Evolutionary conservation across 2,329 filamentous ascomycete species (phyloP).

Genomic region (Fusarium longipes): DNA sequence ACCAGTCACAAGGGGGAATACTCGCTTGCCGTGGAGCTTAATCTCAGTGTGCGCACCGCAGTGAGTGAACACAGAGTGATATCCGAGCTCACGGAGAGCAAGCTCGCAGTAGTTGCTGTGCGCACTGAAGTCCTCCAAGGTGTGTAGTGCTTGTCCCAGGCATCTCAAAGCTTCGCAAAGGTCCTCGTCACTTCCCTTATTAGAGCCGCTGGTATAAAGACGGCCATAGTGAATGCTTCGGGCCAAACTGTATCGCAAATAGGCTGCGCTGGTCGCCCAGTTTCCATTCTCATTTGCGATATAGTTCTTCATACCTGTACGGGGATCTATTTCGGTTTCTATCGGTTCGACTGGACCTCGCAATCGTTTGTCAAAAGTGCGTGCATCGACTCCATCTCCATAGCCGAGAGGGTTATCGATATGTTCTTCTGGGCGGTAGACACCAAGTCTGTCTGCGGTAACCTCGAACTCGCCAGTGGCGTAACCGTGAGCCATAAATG

Average conservation of each 20-base stretch:
- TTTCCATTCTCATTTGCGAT: constrained; percentile 89
- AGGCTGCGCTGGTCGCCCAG: constrained; percentile 92
- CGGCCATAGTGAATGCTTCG: constrained; percentile 82
- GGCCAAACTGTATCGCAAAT: constrained; percentile 79
- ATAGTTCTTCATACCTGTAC: constrained; percentile 99
- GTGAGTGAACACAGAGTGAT: constrained; percentile 83
- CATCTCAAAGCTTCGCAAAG: constrained; percentile 84
- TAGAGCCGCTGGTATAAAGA: constrained; percentile 75
- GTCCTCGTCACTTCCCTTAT: constrained; percentile 76
- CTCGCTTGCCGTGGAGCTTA: constrained; percentile 69
- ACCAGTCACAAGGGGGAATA: constrained; percentile 80
- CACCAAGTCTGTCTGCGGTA: constrained; percentile 80
- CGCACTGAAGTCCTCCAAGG: constrained; percentile 81
- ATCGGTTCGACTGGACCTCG: constrained; percentile 79
- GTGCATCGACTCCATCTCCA: constrained; percentile 86
- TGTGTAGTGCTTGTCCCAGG: constrained; percentile 80
- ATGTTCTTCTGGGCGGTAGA: constrained; percentile 81
- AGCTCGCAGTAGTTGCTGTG: constrained; percentile 89
- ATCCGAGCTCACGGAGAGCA: constrained; percentile 79
- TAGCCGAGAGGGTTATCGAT: constrained; percentile 87
- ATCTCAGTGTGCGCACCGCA: constrained; percentile 75
- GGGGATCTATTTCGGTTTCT: constrained; percentile 78
- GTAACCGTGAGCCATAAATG: constrained; percentile 84
- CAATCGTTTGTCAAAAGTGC: constrained; percentile 82
- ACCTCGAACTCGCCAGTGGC: constrained; percentile 89